Evolutionary conservation across 2,329 filamentous ascomycete genomes (phyloP), one percentile per base, ranked within the genome.

Genomic region (Orbilia brochopaga): DNA sequence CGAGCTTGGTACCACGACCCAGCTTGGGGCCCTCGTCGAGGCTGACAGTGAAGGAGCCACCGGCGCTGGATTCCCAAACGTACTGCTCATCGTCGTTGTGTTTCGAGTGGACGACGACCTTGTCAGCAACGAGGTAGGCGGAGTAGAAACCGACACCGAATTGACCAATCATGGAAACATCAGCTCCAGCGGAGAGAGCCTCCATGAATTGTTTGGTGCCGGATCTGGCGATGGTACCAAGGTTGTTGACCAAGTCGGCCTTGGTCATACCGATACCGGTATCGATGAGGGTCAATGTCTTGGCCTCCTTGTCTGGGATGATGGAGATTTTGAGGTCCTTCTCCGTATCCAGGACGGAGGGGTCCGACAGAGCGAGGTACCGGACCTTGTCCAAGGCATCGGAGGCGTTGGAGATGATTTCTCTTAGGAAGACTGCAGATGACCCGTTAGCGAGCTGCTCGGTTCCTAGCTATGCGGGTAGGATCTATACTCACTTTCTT

Each of bases 101-200:
- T 88, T 97, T 99, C 79, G 94, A 97, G 82, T 96, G 80, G 81
- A 99, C 92, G 77, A 88, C 92, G 78, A 99, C 94, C 79, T 88
- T 88, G 86, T 99, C 94, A 81, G 94, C 94, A 78, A 99, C 94
- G 73, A 99, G 92, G 87, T 99, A 99, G 80, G 94, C 94, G 74
- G 94, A 97, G 89, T 99, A 99, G 91, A 99, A 99, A 90, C 94
- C 94, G 79, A 99, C 94, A 95, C 94, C 94, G 82, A 99, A 99
- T 85, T 99, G 94, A 80, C 94, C 94, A 82, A 99, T 99, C 94
- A 99, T 97, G 84, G 94, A 97, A 78, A 99, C 94, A 83, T 99
- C 94, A 81, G 94, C 94, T 85, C 94, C 94, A 76, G 94, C 94
- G 78, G 92, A 93, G 78, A 99, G 88, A 75, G 94, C 94, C 87